Evolutionary conservation across 1,139 yeast species (phyloP).

Genomic region (Diutina sp.): DNA sequence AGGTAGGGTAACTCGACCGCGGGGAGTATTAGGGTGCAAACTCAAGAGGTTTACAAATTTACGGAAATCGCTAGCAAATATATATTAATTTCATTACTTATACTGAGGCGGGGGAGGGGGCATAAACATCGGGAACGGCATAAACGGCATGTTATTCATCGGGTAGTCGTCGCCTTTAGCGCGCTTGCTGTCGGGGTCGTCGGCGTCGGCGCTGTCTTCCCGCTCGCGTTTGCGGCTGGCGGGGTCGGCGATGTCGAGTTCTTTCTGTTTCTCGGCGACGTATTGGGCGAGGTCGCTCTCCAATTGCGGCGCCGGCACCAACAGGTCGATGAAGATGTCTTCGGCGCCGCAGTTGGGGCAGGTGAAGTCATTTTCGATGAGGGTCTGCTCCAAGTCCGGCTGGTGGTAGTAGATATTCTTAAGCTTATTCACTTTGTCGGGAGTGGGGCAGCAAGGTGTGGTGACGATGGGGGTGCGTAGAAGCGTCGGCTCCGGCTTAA

Average conservation of each 20-base stretch:
- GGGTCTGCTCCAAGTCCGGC: conserved; percentile 45
- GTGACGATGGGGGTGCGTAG: conserved; percentile 58
- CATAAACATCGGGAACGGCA: conserved; percentile 2
- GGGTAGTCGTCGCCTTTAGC: not conserved
- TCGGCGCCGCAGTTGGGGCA: conserved; percentile 79
- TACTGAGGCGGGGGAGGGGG: not conserved
- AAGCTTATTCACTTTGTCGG: conserved; percentile 41
- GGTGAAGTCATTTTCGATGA: conserved; percentile 75
- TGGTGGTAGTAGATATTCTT: conserved; percentile 27
- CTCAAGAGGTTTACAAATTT: too few relatives aligned
- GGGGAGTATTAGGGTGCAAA: not conserved
- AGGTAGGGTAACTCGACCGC: not conserved
- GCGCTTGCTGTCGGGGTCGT: conserved; percentile 14
- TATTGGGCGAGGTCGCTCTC: conserved; percentile 41
- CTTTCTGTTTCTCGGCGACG: conserved; percentile 14
- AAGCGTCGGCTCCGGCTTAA: conserved; percentile 49
- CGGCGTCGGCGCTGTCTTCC: conserved; percentile 10
- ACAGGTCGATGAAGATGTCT: conserved; percentile 65
- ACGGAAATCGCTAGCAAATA: not conserved
- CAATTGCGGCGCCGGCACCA: conserved; percentile 48
- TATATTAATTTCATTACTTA: not conserved
- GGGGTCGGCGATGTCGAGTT: conserved; percentile 29
- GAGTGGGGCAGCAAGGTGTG: conserved; percentile 69
- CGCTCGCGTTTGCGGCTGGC: conserved; percentile 7
- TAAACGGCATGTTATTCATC: not conserved